These are phyloP conservation scores for Microsporum audouinii DNA, from an alignment of 2,329 filamentous ascomycete genomes.

Conservation along the genomic window DNA sequence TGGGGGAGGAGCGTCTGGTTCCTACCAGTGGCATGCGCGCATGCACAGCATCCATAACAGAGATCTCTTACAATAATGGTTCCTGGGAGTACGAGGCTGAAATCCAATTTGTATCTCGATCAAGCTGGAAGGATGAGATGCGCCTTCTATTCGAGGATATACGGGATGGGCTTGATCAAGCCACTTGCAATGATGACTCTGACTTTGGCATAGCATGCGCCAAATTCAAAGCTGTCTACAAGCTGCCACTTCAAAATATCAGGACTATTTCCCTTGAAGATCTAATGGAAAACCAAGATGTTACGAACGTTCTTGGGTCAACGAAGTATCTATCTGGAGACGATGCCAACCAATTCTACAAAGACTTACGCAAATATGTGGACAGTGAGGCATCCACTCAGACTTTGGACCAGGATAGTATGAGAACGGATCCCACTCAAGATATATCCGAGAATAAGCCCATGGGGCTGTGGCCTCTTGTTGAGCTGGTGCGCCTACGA, in stretches of 20 bases:
- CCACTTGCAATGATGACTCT: conserved; percentile 25
- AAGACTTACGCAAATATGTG: conserved; percentile 39
- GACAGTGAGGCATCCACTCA: conserved; percentile 44
- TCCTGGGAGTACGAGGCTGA: conserved; percentile 42
- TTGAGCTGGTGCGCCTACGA: conserved; percentile 37
- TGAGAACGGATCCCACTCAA: not conserved
- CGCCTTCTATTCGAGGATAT: conserved; percentile 38
- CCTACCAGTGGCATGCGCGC: conserved; percentile 50
- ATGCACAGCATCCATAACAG: conserved; percentile 51
- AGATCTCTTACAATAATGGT: conserved; percentile 46
- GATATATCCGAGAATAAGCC: conserved; percentile 22
- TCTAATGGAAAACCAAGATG: conserved; percentile 33
- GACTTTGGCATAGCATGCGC: conserved; percentile 35
- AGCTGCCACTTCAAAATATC: not conserved
- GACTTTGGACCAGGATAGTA: not conserved
- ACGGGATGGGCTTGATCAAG: conserved; percentile 26
- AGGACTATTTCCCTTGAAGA: conserved; percentile 18
- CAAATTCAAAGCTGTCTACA: conserved; percentile 33
- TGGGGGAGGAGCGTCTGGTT: conserved; percentile 49
- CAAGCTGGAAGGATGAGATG: conserved; percentile 46
- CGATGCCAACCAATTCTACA: conserved; percentile 34
- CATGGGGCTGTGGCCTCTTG: conserved; percentile 33
- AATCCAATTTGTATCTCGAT: conserved; percentile 45
- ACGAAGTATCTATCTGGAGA: conserved; percentile 32
- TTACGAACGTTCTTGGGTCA: conserved; percentile 38